phyloP scores from a whole-genome alignment of 192 early-diverging fungal species.

The Umbelopsis ramanniana region DNA sequence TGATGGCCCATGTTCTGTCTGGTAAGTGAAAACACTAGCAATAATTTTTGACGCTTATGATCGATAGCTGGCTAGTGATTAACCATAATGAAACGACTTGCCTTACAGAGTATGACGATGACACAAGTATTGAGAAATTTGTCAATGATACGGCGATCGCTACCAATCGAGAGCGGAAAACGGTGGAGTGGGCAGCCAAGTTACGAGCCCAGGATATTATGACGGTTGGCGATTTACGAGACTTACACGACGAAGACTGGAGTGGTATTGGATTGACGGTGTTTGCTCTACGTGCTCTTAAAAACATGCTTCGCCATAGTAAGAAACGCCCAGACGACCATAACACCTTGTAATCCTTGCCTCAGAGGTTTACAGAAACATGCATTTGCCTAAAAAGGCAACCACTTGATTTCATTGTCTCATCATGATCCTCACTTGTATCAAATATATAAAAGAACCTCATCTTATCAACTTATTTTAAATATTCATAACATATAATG shows the following conservation, averaged over 20 bases:
- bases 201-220: constrained; percentile 77
- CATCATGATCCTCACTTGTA: constrained; percentile 3
- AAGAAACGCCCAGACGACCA: constrained; percentile 11
- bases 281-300: constrained; percentile 58
- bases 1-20: constrained; percentile 14
- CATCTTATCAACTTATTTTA: too few species aligned
- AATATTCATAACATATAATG: too few species aligned
- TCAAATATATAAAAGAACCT: neutral
- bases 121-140: constrained; percentile 69
- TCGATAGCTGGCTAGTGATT: neutral
- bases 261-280: constrained; percentile 61
- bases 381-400: constrained; percentile 6
- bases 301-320: constrained; percentile 47
- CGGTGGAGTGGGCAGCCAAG: constrained; percentile 69
- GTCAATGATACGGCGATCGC: constrained; percentile 71
- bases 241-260: constrained; percentile 79
- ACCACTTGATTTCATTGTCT: constrained; percentile 14
- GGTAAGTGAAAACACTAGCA: neutral
- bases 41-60: neutral
- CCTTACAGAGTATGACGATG: constrained; percentile 55
- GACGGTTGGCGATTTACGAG: constrained; percentile 78
- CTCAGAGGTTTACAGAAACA: constrained; percentile 1
- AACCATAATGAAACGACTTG: neutral
- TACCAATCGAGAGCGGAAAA: constrained; percentile 68
- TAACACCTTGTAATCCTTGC: neutral